phyloP scores from a whole-genome alignment of 257 asterid genomes.

The Plantago elongata region DNA sequence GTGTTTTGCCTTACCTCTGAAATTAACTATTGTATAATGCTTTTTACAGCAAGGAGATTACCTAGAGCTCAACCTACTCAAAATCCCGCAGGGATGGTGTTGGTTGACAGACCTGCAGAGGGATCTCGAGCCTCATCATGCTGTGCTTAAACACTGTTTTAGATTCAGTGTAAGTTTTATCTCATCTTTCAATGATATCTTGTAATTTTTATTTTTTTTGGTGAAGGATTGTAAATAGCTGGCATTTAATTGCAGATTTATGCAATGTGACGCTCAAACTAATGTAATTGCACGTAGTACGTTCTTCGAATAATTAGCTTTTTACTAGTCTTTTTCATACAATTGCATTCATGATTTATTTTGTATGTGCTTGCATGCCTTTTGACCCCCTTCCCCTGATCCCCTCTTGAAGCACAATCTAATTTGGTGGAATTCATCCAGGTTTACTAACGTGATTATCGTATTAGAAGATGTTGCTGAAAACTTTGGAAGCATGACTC shows the following conservation, averaged over 20 bases:
- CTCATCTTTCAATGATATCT: neutral
- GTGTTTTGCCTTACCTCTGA: neutral
- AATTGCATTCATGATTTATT: too few species aligned
- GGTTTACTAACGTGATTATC: too few species aligned
- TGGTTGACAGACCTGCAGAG: conserved; percentile 64
- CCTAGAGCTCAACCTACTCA: conserved; percentile 69
- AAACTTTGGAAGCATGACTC: too few species aligned
- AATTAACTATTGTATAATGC: neutral
- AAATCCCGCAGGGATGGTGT: conserved; percentile 74
- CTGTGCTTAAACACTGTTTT: conserved; percentile 34
- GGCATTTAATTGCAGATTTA: neutral
- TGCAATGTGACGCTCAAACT: neutral
- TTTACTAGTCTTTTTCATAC: too few species aligned
- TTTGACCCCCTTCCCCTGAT: too few species aligned
- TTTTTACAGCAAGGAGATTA: conserved; percentile 59
- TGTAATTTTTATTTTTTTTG: neutral
- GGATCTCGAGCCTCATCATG: conserved; percentile 55
- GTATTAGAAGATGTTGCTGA: too few species aligned
- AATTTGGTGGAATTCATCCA: too few species aligned
- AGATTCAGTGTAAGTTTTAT: conserved; percentile 13
- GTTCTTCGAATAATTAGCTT: too few species aligned
- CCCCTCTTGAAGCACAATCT: too few species aligned
- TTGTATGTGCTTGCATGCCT: too few species aligned
- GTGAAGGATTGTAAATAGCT: neutral
- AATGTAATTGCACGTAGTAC: too few species aligned